Evolutionary conservation across 176 grass and related monocot species (phyloP), one percentile per base, ranked within the genome.

Genomic region (Cocos nucifera): DNA sequence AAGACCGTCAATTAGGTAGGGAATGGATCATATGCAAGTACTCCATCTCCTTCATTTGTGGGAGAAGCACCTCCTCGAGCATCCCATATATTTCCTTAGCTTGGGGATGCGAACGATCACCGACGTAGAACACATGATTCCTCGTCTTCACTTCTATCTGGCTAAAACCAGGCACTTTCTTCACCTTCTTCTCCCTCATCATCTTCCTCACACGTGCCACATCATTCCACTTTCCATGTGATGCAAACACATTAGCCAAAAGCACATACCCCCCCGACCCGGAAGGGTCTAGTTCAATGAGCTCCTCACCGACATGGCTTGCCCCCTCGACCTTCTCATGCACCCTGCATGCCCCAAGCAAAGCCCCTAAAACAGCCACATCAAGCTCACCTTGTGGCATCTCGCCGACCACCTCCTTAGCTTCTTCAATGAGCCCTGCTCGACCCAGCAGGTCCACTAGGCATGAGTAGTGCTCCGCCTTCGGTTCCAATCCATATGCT

Each of bases 181-280:
- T 89, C 19, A 48, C 58, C 9, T 74, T 89, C 53, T 69, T 68
- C 56, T 72, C 57, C 69, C 53, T 89, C 66, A 78, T 72, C 30
- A 54, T 63, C 73, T 71, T 84, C 74, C 86, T 80, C 69, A 80
- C 20, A 4, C 22, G 75, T 28, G 69, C 80, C 58, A 61, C 57
- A 24, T 74, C 61, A 15, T 59, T 59, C 80, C 85, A 78, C 69
- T 29, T 59, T 17, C 61, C 66, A 28, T 56, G 28, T 15, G 77
- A 67, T 2, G 61, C 85, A 29, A 80, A 77, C 22, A 83, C 17
- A 74, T 80, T 84, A 57, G 77, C 80, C 29, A 89, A 62, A 50
- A 78, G 52, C 1, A 24, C 79, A 25, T 84, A 75, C 0, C 73
- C 64, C 5, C 65, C 76, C 79, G 65, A 73, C 25, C 70, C 12